Base-by-base conservation (phyloP, 805 yeast genomes). In the Barnettozyma sp. region DNA sequence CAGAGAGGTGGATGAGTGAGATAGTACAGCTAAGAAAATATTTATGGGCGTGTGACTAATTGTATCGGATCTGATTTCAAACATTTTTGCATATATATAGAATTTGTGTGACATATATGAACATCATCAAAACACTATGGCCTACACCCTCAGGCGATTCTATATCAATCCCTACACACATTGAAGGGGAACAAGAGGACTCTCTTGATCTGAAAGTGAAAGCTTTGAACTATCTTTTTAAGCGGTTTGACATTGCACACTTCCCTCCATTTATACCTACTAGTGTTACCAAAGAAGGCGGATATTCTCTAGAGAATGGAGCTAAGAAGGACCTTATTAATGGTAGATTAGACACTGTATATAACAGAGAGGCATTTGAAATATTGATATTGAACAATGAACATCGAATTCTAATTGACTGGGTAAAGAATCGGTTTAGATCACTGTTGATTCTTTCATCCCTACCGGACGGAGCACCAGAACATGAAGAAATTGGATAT, bases 361-460 rank as follows among this genome's bases (percentile, higher is more conserved):
- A 78, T 50, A 76, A 77, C 51, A 55, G 64, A 28, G 35, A 43
- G 0, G 63, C 53, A 23, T 75, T 81, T 45, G 63, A 65, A 33
- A 42, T 49, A 8, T 43, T 57, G 7, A 41, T 80, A 28, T 37
- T 63, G n/a, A 43, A 58, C 11, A 84, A 80, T 53, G 78, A 78
- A 38, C 77, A 79, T 50, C 62, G 87, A 18, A 75, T 81, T 10
- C 60, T 78, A 38, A 66, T 77, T 14, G 88, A 81, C 50, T 81
- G 76, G 68, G 52, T 64, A 31, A 78, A 78, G 49, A 81, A 81
- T 61, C 72, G 73, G 55, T 79, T 78, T 54, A 61, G 90, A 36
- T 62, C 82, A 2, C 54, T 72, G 48, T 69, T 82, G 45, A 65
- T 81, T 4, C 54, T 81, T 16, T 60, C 76, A 4, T 74, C 61